Evolutionary conservation across 768 basidiomycete species (phyloP).

Genomic region (Asterophora lycoperdoides): DNA sequence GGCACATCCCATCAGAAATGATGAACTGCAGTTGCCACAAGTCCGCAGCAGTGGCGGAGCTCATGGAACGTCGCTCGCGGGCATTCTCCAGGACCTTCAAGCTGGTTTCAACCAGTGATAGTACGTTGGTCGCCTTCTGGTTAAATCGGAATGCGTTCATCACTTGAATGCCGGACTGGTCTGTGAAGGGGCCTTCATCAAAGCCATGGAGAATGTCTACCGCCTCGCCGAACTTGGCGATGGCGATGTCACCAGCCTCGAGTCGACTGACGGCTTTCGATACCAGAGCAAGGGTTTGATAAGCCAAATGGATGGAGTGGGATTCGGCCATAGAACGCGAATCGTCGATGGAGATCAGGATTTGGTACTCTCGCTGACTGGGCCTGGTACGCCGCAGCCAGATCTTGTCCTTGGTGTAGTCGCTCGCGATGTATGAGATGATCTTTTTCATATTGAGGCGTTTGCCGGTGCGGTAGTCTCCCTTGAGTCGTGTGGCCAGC

Average conservation of each 20-base stretch:
- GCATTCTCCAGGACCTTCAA: conserved; percentile 72
- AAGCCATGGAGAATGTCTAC: conserved; percentile 91
- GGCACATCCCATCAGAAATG: conserved; percentile 98
- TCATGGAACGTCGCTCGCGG: conserved; percentile 57
- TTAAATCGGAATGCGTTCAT: conserved; percentile 85
- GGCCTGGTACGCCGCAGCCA: conserved; percentile 95
- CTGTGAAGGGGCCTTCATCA: conserved; percentile 73
- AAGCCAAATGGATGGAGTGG: conserved; percentile 89
- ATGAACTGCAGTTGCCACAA: conserved; percentile 98
- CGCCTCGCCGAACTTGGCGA: conserved; percentile 84
- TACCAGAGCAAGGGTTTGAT: conserved; percentile 88
- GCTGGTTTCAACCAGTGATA: conserved; percentile 75
- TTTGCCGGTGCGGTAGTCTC: conserved; percentile 97
- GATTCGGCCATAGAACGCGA: conserved; percentile 96
- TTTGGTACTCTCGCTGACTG: conserved; percentile 92
- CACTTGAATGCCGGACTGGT: conserved; percentile 75
- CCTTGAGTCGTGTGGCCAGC: conserved; percentile 86
- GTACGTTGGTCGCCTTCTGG: conserved; percentile 86
- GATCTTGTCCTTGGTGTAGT: conserved; percentile 99
- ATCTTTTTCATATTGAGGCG: conserved; percentile 99
- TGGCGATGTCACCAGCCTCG: conserved; percentile 91
- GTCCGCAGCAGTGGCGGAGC: conserved; percentile 67
- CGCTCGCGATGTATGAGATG: conserved; percentile 95
- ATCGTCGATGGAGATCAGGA: conserved; percentile 92
- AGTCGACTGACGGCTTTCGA: conserved; percentile 86